phyloP scores from a whole-genome alignment of 2,329 filamentous ascomycete species.

The Ascochyta lentis region DNA sequence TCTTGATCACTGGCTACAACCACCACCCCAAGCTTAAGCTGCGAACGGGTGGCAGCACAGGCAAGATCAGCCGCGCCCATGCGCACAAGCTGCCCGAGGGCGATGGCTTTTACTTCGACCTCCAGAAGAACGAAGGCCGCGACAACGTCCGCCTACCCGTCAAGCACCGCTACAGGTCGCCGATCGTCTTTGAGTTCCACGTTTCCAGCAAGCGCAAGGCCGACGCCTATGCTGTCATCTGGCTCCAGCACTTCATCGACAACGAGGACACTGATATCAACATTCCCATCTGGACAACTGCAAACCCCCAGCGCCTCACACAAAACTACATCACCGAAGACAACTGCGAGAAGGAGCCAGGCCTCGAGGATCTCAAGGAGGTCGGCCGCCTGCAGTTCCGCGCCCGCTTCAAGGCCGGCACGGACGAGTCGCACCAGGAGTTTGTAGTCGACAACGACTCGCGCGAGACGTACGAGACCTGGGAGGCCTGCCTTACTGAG shows the following conservation, averaged over 20 bases:
- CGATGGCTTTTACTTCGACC: slow-evolving; percentile 66
- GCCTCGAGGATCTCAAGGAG: slow-evolving; percentile 77
- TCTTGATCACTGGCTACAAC: slow-evolving; percentile 69
- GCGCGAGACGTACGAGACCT: slow-evolving; percentile 91
- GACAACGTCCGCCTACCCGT: slow-evolving; percentile 78
- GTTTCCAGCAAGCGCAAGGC: slow-evolving; percentile 70
- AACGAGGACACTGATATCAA: slow-evolving; percentile 79
- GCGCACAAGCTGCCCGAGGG: slow-evolving; percentile 67
- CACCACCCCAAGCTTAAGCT: slow-evolving; percentile 73
- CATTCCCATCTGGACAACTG: slow-evolving; percentile 88
- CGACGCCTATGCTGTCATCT: slow-evolving; percentile 79
- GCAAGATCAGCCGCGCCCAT: slow-evolving; percentile 68
- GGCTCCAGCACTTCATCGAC: slow-evolving; percentile 85
- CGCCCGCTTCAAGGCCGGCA: slow-evolving; percentile 86
- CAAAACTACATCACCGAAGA: slow-evolving; percentile 91
- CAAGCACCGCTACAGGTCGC: slow-evolving; percentile 87
- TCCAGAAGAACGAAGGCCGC: slow-evolving; percentile 58
- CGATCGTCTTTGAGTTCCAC: slow-evolving; percentile 87
- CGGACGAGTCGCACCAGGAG: slow-evolving; percentile 80
- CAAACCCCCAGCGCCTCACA: slow-evolving; percentile 75
- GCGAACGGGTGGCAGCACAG: slow-evolving; percentile 83
- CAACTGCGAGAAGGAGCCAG: slow-evolving; percentile 72
- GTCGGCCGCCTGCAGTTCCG: slow-evolving; percentile 82
- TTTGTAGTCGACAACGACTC: slow-evolving; percentile 89
- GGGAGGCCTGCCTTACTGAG: slow-evolving; percentile 90